Base-by-base conservation (phyloP, 2,329 filamentous ascomycete genomes). In the Cercospora canescens region DNA sequence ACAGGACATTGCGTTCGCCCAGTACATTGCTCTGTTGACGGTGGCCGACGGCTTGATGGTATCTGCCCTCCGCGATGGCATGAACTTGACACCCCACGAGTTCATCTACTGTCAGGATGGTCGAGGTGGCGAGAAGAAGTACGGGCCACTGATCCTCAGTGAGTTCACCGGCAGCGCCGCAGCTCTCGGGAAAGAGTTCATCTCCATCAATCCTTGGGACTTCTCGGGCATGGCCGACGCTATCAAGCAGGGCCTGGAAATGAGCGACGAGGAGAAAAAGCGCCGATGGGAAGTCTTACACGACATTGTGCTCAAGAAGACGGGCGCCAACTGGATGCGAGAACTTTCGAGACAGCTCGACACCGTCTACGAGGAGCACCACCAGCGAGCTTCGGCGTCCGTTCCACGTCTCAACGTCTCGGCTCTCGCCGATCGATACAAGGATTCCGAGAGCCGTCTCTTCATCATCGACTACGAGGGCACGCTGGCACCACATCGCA, bases 1-100 rank as follows among this genome's bases (percentile, higher is more conserved):
- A 79, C 94, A 98, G 78, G 94, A 98, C 73, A 95, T 98, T 66
- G 90, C 92, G 65, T 97, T 96, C 76, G 85, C 91, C 0, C 94
- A 97, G 76, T 98, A 97, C 74, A 86, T 98, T n/a, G 94, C 94
- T 1, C 83, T 98, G 7, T 85, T 97, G 55, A 93, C 92, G 3
- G 90, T 96, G 60, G 95, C 94, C 1, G 94, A 98, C 80, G 91
- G 91, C 2, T 83, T 98, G 58, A 95, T 97, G 87, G 95, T 98
- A 74, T 96, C 94, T 2, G 96, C 93, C 76, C 88, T 98, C 73
- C 92, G 95, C 60, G 94, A 98, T 78, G 94, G 94, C 69, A 98
- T 98, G 95, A 98, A 97, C 76, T 81, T 98, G 63, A 97, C 94
- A 0, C 94, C 91, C 6, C 95, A 98, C 76, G 94, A 98, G 77